A percentile compares a stretch with the other conserved stretches of the same genome.
phyloP scores from a whole-genome alignment of 805 yeast genomes.

The Metschnikowia hibisci region DNA sequence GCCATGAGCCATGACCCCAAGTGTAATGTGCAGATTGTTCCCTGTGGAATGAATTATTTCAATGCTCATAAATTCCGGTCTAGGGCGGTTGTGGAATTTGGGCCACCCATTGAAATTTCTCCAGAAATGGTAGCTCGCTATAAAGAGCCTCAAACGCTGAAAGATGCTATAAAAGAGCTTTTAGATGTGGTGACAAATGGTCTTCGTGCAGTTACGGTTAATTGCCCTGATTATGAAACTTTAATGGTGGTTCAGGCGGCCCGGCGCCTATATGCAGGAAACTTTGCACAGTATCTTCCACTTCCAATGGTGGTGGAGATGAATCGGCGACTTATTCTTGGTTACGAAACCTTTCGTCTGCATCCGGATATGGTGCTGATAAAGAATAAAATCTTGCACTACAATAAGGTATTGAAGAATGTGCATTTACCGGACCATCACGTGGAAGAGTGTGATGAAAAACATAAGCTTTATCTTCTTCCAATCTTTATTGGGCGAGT shows the following conservation, averaged over 20 bases:
- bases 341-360: slow-evolving; percentile 70
- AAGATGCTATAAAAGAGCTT: slow-evolving; percentile 70
- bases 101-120: slow-evolving; percentile 71
- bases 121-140: slow-evolving; percentile 59
- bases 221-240: slow-evolving; percentile 86
- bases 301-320: slow-evolving; percentile 83
- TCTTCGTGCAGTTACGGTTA: slow-evolving; percentile 78
- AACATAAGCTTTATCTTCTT: slow-evolving; percentile 47
- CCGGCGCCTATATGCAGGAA: slow-evolving; percentile 79
- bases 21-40: slow-evolving; percentile 81
- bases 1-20: slow-evolving; percentile 77
- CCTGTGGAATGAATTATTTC: slow-evolving; percentile 97
- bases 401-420: slow-evolving; percentile 56
- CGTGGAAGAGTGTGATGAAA: slow-evolving; percentile 52
- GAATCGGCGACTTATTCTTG: slow-evolving; percentile 81
- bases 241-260: slow-evolving; percentile 88
- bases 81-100: slow-evolving; percentile 93
- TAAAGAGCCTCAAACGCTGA: slow-evolving; percentile 57
- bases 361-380: slow-evolving; percentile 63
- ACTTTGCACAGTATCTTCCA: slow-evolving; percentile 66
- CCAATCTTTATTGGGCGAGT: slow-evolving; percentile 56
- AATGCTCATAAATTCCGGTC: slow-evolving; percentile 94
- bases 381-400: slow-evolving; percentile 59
- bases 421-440: slow-evolving; percentile 54
- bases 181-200: slow-evolving; percentile 70